phyloP scores from a whole-genome alignment of 164 flowering plant species.

The Vitis rupestris region DNA sequence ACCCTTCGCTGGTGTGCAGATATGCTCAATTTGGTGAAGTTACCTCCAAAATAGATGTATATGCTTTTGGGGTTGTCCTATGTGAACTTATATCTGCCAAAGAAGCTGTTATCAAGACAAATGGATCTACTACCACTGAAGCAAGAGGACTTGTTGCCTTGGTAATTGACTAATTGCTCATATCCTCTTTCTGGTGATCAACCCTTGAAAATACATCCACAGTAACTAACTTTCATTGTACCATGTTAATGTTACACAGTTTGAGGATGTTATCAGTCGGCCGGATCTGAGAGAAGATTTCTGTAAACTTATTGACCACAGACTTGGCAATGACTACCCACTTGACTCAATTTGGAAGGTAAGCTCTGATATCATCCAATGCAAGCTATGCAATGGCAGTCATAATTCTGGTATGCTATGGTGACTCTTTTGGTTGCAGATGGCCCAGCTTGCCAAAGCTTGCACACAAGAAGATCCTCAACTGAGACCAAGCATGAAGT shows the following conservation, averaged over 20 bases:
- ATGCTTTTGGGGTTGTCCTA: conserved; percentile 92
- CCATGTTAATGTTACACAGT: conserved; percentile 38
- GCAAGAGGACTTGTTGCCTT: conserved; percentile 73
- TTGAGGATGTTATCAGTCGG: conserved; percentile 60
- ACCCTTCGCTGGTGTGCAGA: conserved; percentile 33
- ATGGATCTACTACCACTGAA: conserved; percentile 39
- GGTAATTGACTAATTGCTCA: conserved; percentile 34
- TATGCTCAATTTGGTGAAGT: conserved; percentile 87
- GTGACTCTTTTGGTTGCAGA: conserved; percentile 30
- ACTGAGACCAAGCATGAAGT: conserved; percentile 84
- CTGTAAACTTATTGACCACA: conserved; percentile 56
- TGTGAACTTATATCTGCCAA: conserved; percentile 86
- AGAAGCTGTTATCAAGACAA: conserved; percentile 64
- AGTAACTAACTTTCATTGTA: neutral
- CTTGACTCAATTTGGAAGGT: conserved; percentile 72
- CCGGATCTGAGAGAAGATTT: conserved; percentile 55
- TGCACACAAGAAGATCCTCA: conserved; percentile 81
- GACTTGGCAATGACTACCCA: conserved; percentile 69
- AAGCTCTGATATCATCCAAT: neutral
- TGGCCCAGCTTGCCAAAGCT: conserved; percentile 81
- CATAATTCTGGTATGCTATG: neutral
- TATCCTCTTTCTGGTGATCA: too few relatives aligned
- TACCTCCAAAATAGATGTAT: conserved; percentile 88
- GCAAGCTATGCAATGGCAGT: too few relatives aligned
- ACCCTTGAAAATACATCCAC: neutral